These are phyloP conservation scores for Parachlorella kessleri DNA, from an alignment of 139 green algal genomes.

Conservation along the genomic window DNA sequence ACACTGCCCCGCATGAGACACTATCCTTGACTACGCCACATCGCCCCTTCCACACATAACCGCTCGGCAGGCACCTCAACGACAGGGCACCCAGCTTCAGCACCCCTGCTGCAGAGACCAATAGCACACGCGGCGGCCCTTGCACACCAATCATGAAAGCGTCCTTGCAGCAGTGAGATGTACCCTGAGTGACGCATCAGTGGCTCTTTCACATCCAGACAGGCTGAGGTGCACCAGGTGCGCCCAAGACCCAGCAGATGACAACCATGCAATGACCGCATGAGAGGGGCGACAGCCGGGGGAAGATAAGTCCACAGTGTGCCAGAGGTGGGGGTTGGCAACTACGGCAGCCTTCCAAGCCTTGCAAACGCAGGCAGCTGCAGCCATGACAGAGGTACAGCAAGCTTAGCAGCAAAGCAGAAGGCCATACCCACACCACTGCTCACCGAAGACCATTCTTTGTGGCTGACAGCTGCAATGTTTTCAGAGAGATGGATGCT, in stretches of 20 bases:
- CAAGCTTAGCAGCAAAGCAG: neutral
- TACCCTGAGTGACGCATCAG: conserved; percentile 2
- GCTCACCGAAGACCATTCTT: neutral
- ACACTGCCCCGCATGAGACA: too few species aligned
- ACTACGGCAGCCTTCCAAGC: conserved; percentile 10
- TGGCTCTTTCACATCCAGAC: conserved; percentile 3
- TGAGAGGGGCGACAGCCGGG: conserved; percentile 16
- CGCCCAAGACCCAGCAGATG: conserved; percentile 2
- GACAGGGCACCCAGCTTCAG: too few species aligned
- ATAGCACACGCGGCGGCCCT: too few species aligned
- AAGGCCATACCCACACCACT: neutral
- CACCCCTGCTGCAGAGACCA: too few species aligned
- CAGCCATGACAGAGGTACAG: neutral
- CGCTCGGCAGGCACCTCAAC: too few species aligned
- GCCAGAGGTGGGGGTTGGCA: conserved; percentile 24
- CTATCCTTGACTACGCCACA: too few species aligned
- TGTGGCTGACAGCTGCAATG: neutral
- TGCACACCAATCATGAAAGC: too few species aligned
- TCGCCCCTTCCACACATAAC: too few species aligned
- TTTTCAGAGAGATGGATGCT: neutral
- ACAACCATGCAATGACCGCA: neutral
- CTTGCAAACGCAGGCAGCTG: conserved; percentile 21
- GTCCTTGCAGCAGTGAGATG: too few species aligned
- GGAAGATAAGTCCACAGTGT: conserved; percentile 7
- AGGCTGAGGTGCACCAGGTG: conserved; percentile 16